Base-by-base conservation (phyloP, 768 basidiomycete species). In the Rhizopogon roseolus region DNA sequence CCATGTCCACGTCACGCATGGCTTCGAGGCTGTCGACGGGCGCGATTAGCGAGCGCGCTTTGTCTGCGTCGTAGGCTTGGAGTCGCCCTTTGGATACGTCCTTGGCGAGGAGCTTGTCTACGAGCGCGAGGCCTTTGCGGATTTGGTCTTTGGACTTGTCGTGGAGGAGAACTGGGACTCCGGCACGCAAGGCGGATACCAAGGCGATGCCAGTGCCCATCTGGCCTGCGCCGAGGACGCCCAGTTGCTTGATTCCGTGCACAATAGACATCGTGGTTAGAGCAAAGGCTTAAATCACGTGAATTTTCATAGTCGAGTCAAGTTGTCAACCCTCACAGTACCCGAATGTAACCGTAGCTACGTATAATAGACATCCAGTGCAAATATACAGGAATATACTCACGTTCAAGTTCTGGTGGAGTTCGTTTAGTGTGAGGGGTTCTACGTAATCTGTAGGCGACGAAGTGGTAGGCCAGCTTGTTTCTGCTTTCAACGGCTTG, bases 121-220 rank as follows among this genome's bases (percentile, higher is more conserved):
- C 78, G 53, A 93, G 76, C 0, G 76, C 71, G 32, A 92, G 75
- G 0, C 91, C 90, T 57, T 85, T 85, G 40, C 76, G 72, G 42
- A 97, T 76, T 65, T 96, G 93, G 22, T 80, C 76, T 1, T 78
- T 61, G 5, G 90, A 92, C 37, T 80, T 76, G 76, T 98, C 95
- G 60, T 91, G 80, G n/a, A 98, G 69, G 36, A 90, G 75, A 4
- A 97, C 91, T 3, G 90, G 85, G 5, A 95, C 85, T 63, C 85
- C 85, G 40, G 95, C 96, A 34, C 88, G 84, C 22, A 94, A 75
- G 38, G 91, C 88, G 17, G 93, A 78, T 40, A 96, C 93, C 50
- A 88, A 80, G 57, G 93, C 91, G 44, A 98, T 98, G 2, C 95
- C 96, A 0, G 90, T 83, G 58, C 95, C 95, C 89, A 90, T 91